Percentiles rank a stretch among this genome's conserved stretches.
Conservation (phyloP, 305 asterid genomes). For the Withania somnifera region DNA sequence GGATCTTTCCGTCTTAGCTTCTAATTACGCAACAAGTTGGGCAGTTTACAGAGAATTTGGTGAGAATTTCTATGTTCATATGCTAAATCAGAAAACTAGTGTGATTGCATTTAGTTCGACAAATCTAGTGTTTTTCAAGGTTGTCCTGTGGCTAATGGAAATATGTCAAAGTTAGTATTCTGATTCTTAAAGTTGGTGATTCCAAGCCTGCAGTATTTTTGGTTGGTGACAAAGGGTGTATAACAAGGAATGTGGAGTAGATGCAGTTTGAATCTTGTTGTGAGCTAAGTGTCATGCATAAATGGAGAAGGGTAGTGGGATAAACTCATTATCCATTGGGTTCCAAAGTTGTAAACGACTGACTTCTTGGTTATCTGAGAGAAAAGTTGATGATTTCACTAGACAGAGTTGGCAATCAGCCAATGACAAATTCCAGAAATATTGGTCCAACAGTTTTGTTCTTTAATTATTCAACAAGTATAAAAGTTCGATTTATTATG, state of each 20-base stretch:
- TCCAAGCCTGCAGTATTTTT: background rate
- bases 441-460: background rate
- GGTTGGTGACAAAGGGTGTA: background rate
- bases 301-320: background rate
- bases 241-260: background rate
- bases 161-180: background rate
- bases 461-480: background rate
- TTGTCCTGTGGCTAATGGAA: background rate
- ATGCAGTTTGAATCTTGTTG: background rate
- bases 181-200: background rate
- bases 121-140: background rate
- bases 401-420: background rate
- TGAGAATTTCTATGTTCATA: background rate
- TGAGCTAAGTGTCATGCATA: background rate
- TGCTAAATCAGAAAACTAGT: background rate
- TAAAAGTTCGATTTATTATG: background rate
- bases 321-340: background rate
- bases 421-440: background rate
- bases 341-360: background rate
- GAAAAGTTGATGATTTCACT: background rate
- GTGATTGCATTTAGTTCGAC: background rate
- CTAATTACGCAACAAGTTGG: background rate
- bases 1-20: background rate
- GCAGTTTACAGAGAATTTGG: background rate
- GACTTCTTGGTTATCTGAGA: background rate